These are phyloP conservation scores for Vaccinium myrtillus DNA, from an alignment of 148 eudicot genomes.

Conservation along the genomic window DNA sequence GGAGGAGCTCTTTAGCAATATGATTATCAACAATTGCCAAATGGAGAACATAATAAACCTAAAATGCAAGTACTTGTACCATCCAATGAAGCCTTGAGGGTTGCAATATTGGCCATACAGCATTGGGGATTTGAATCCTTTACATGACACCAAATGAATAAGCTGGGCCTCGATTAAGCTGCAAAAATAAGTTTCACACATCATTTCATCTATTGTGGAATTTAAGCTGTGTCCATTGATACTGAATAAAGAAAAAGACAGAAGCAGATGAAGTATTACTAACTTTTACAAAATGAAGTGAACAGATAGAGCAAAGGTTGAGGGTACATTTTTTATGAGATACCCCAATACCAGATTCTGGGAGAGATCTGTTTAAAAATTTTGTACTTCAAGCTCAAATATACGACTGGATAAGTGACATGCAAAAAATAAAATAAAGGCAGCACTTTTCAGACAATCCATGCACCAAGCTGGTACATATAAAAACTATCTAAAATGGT, in stretches of 20 bases:
- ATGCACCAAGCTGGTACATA: constrained; percentile 1
- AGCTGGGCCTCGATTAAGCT: constrained; percentile 75
- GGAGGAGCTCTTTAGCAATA: too few species aligned
- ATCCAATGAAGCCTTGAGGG: constrained; percentile 9
- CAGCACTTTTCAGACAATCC: neutral
- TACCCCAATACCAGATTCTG: constrained; percentile 82
- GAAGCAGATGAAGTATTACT: neutral
- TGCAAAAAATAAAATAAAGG: neutral
- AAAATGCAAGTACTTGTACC: too few species aligned
- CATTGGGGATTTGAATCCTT: constrained; percentile 62
- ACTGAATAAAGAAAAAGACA: neutral
- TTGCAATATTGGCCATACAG: constrained; percentile 81
- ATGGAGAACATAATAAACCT: too few species aligned
- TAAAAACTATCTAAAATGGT: too few species aligned
- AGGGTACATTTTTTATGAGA: constrained; percentile 62
- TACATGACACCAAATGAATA: constrained; percentile 68
- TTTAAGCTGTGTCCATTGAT: neutral
- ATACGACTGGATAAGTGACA: constrained; percentile 9
- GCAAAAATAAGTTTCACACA: constrained; percentile 28
- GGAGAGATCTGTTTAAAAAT: constrained; percentile 66
- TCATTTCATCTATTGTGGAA: neutral
- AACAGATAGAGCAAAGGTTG: neutral
- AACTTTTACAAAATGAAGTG: neutral
- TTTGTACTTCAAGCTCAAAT: constrained; percentile 18
- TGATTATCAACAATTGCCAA: too few species aligned